Evolutionary conservation across 1,284 basidiomycete genomes (phyloP), one percentile per base, ranked within the genome.

Genomic region (Trichosporon coremiiforme): DNA sequence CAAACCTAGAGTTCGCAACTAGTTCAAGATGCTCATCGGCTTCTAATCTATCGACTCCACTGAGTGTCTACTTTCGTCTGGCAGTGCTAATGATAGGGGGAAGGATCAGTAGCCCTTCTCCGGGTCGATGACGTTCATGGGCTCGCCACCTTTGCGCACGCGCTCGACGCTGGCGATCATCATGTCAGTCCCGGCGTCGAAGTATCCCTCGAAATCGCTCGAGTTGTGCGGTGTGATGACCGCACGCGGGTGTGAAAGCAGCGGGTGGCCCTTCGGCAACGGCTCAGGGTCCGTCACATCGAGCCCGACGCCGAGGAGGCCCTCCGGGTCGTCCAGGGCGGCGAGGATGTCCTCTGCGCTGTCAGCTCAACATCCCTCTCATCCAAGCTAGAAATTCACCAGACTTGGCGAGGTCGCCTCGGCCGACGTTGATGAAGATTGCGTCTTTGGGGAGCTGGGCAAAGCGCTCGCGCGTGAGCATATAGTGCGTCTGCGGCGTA

Each of bases 221-320:
- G 74, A 76, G 38, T 77, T 75, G 69, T 83, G 82, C 3, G 82
- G 79, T 2, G 82, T 83, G 69, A 84, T 74, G 57, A 82, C 77
- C 0, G 74, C 79, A 45, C 74, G 73, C 0, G 79, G 79, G 66
- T 84, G 83, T 9, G 82, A 71, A 62, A 74, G 80, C 3, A 84
- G 73, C 4, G 80, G 74, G 71, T 84, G 82, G 22, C 69, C 66
- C 22, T 74, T 69, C 0, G 82, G 78, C 9, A 84, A 74, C 1
- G 83, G 83, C 74, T 84, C 84, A 33, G 83, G 83, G 68, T 84
- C 82, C 0, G 83, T 84, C 9, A 84, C 83, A 74, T 84, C 83
- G 2, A 84, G 73, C 1, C 79, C 81, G 15, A 74, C 76, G 10
- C 75, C 80, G 66, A 75, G 74, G 35, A 83, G 72, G 60, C 75